Evolutionary conservation across 805 yeast genomes (phyloP), one percentile per base, ranked within the genome.

Genomic region (Yarrowia deformans): DNA sequence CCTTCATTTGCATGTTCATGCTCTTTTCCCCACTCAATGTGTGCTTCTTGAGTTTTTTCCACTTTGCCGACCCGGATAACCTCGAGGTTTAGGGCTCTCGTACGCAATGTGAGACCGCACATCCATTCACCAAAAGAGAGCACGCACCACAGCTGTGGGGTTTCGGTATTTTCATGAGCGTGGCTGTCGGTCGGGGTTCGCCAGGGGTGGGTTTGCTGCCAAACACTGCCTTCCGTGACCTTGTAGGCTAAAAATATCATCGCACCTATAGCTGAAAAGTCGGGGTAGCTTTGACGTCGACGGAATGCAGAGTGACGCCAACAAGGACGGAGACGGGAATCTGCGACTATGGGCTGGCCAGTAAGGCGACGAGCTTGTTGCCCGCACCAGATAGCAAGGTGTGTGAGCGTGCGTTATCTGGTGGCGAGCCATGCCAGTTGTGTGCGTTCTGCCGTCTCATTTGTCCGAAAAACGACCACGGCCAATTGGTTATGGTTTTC

Each of bases 51-150:
- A n/a, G 19, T 55, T 55, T 39, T 55, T 39, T n/a, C 61, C 46
- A 35, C 61, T 55, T 39, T 56, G 48, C 63, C 63, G 63, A 56
- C 40, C 63, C 63, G 63, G 48, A 56, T 56, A 56, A 56, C 63
- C 48, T 56, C 18, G 48, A 56, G 63, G 63, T 40, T 42, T 56
- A 56, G 63, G 63, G 63, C 48, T 55, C 18, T 34, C 29, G n/a
- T n/a, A n/a, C n/a, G n/a, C 4, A 4, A 29, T 40, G 39, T 54
- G 45, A 54, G 34, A 54, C 58, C 10, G 45, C 39, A 19, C 14
- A 8, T 39, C 35, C 40, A 50, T 50, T 34, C 18, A 23, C 14
- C 34, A 37, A 54, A 39, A 54, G 60, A 54, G 45, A 54, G 60
- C 45, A 35, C 58, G 58, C 58, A 54, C 60, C 45, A 23, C 34